phyloP scores from a whole-genome alignment of 169 alveolate genomes.

The Cryptosporidium ubiquitum region DNA sequence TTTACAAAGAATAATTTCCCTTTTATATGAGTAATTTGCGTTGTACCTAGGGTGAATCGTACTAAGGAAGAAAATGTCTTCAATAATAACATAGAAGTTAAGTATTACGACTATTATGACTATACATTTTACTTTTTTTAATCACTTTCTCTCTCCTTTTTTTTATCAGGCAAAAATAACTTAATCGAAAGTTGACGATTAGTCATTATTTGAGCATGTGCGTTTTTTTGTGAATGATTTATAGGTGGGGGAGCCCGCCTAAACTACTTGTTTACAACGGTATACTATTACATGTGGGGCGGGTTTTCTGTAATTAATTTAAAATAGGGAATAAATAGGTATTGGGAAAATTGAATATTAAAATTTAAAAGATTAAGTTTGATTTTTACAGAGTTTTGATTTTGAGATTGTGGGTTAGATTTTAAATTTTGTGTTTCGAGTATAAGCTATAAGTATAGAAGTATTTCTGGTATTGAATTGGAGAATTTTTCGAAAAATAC shows the following conservation, averaged over 20 bases:
- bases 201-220: too few relatives aligned
- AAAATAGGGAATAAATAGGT: too few relatives aligned
- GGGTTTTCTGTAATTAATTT: background rate
- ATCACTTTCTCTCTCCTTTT: background rate
- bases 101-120: background rate
- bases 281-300: background rate
- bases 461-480: background rate
- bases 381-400: background rate
- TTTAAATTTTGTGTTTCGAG: background rate
- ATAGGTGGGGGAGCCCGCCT: background rate
- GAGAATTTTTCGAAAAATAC: background rate
- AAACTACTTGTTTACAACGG: background rate
- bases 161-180: too few relatives aligned
- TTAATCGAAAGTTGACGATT: too few relatives aligned
- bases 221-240: too few relatives aligned
- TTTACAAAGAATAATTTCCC: slow-evolving; percentile 14
- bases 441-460: too few relatives aligned
- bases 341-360: background rate
- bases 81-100: background rate
- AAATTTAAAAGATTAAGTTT: too few relatives aligned
- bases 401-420: background rate
- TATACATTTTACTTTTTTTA: too few relatives aligned
- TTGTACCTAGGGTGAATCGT: background rate
- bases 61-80: background rate
- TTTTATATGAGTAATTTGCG: background rate